Evolutionary conservation across 371 early-diverging fungal genomes (phyloP).

Genomic region (Rhizopus stolonifer): DNA sequence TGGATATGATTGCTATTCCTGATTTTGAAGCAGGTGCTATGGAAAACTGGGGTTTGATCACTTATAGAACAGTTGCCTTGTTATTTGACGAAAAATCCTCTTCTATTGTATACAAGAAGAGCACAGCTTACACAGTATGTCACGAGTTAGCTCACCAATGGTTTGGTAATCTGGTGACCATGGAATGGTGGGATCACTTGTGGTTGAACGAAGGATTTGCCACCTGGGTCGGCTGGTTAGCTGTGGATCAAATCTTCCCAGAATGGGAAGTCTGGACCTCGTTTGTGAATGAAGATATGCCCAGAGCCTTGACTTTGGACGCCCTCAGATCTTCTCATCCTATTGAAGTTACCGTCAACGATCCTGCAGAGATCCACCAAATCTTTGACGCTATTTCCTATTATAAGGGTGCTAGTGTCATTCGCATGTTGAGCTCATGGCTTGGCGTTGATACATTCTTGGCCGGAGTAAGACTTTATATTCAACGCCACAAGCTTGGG

Average conservation of each 20-base stretch:
- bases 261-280: conserved; percentile 78
- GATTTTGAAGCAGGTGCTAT: conserved; percentile 87
- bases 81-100: conserved; percentile 74
- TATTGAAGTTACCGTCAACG: conserved; percentile 82
- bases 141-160: conserved; percentile 96
- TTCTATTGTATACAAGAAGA: conserved; percentile 69
- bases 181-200: conserved; percentile 91
- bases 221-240: conserved; percentile 86
- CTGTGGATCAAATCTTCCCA: conserved; percentile 77
- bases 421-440: conserved; percentile 81
- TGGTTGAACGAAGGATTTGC: conserved; percentile 98
- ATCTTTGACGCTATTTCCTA: conserved; percentile 82
- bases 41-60: conserved; percentile 94
- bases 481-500: conserved; percentile 72
- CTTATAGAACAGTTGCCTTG: conserved; percentile 79
- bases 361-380: conserved; percentile 73
- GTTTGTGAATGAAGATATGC: conserved; percentile 76
- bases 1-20: conserved; percentile 90
- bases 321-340: conserved; percentile 79
- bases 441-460: conserved; percentile 59
- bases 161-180: conserved; percentile 87
- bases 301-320: conserved; percentile 74
- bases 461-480: conserved; percentile 77
- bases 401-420: conserved; percentile 90
- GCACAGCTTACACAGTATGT: conserved; percentile 82